Evolutionary conservation across 495 filamentous ascomycete genomes (phyloP), one percentile per base, ranked within the genome.

Genomic region (Penicillium subrubescens): DNA sequence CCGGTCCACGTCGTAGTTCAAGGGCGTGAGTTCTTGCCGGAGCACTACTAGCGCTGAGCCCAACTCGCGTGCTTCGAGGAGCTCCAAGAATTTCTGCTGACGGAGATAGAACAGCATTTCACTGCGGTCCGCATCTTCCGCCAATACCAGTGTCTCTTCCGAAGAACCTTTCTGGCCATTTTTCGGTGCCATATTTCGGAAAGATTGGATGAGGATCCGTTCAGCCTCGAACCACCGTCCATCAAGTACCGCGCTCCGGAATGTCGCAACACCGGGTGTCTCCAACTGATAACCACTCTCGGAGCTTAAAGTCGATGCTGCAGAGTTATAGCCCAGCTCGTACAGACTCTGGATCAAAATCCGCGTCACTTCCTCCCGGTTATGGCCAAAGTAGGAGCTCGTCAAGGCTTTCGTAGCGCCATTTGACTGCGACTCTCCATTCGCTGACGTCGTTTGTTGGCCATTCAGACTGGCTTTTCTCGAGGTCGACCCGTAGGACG

Each of bases 31-130:
- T 75, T 99, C 95, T 67, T 86, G 86, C 17, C 95, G 87, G 33
- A 99, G 82, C 31, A 97, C 93, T 69, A 83, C 83, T 59, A 98
- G 76, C 17, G 96, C 95, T 29, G 83, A 83, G 23, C 81, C 82
- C 19, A 90, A 84, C 70, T 98, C 88, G 61, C 87, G 80, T 61
- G 83, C 78, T 74, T 98, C 93, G 31, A 99, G 80, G 11, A 97
- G 80, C 73, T 99, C 95, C 33, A 99, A 80, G 75, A 93, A 99
- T 76, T 98, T 99, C 72, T 99, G 95, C 72, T 95, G 89, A 66
- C 94, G 83, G 61, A 98, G 79, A 77, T 87, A 87, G 77, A 99
- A 96, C 43, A 88, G 77, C 82, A 92, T 84, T 66, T 86, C 81
- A 61, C 81, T 84, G 67, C 76, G 77, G 66, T 90, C 82, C 35